A percentile compares a stretch with the other conserved stretches of the same genome.
phyloP scores from a whole-genome alignment of 768 basidiomycete genomes.

The Neoboletus subvelutipes region DNA sequence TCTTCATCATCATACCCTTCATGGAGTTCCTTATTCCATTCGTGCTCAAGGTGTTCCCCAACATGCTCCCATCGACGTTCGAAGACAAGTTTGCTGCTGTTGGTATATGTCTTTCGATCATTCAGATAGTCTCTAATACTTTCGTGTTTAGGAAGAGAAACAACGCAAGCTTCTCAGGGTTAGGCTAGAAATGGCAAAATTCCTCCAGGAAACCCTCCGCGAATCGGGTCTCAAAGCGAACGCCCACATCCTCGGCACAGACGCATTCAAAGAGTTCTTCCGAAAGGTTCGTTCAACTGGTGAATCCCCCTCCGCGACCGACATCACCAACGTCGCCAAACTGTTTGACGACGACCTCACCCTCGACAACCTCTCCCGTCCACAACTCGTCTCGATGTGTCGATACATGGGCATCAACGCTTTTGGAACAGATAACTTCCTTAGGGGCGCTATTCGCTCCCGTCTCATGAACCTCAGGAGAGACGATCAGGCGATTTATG shows the following conservation, averaged over 20 bases:
- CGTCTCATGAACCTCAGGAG: constrained; percentile 79
- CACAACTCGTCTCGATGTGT: constrained; percentile 97
- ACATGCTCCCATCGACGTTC: constrained; percentile 97
- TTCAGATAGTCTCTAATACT: not conserved
- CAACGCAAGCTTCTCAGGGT: constrained; percentile 93
- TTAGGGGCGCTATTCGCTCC: constrained; percentile 86
- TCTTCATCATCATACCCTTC: constrained; percentile 94
- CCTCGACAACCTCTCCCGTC: constrained; percentile 94
- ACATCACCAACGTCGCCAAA: constrained; percentile 93
- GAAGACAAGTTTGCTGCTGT: constrained; percentile 96
- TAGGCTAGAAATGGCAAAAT: constrained; percentile 98
- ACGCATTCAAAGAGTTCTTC: constrained; percentile 99
- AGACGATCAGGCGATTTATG: constrained; percentile 90
- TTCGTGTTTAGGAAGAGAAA: constrained; percentile 78
- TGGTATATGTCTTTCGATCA: constrained; percentile 22
- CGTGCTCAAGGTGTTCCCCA: constrained; percentile 95
- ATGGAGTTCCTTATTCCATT: constrained; percentile 97
- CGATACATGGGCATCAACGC: constrained; percentile 98
- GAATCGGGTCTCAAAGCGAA: constrained; percentile 93
- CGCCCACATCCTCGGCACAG: constrained; percentile 88
- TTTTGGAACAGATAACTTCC: constrained; percentile 98
- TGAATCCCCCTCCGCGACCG: constrained; percentile 83
- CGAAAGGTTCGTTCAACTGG: constrained; percentile 96
- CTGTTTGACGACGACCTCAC: constrained; percentile 98
- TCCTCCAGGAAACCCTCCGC: constrained; percentile 94